Evolutionary conservation across 164 flowering plant genomes (phyloP), one percentile per base, ranked within the genome.

Genomic region (Macadamia tetraphylla): DNA sequence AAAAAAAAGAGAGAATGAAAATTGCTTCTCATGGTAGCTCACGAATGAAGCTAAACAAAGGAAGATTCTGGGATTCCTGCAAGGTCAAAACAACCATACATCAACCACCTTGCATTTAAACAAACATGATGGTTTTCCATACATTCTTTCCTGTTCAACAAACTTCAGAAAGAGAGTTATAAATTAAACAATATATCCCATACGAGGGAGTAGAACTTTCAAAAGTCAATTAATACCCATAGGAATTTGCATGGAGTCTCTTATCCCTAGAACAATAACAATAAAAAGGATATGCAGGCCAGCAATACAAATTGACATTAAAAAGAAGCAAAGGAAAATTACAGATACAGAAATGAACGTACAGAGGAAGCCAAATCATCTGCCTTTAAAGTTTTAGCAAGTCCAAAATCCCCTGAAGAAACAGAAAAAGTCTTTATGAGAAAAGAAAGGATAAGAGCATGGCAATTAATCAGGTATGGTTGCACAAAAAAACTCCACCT

Each of bases 341-440:
- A 43, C 14, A 1, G 35, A 12, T 5, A 7, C 12, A 63, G 30
- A 44, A 18, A 63, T 58, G 32, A 31, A 40, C 62, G 55, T 86
- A 88, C 92, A 68, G 86, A 79, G 57, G 84, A 81, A 59, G 87
- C 77, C 42, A 86, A 84, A 17, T 81, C 84, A 29, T 85, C 86
- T 60, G 70, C 65, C 60, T 67, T 78, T 8, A 86, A 87, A 18
- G 86, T 73, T 66, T 88, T 86, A 23, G 87, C 87, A 60, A 88
- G 85, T 64, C 92, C 92, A 75, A 84, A 86, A 70, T 88, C 90
- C 72, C 89, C 89, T 85, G 77, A 35, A 64, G 1, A n/a, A 8
- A 48, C 57, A 14, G 15, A 13, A 53, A 53, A 14, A 53, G 13
- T 53, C 57, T 12, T 53, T 14, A 53, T 14, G n/a, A 14, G 6